Conservation (phyloP, 495 filamentous ascomycete genomes). For the Daldinia decipiens region DNA sequence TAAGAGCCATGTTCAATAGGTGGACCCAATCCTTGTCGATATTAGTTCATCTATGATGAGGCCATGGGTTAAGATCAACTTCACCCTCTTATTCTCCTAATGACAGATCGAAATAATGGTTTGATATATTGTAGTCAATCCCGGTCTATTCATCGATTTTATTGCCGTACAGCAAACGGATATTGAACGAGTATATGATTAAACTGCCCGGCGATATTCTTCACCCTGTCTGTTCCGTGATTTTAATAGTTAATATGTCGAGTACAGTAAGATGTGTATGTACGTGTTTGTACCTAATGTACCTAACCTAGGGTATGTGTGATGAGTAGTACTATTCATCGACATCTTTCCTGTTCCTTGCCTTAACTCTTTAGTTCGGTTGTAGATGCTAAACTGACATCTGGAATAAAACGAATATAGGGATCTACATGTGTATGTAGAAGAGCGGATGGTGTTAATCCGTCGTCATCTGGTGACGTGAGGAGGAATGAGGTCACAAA, state of each 20-base stretch:
- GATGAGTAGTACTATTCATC: slow-evolving; percentile 10
- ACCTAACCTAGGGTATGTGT: slow-evolving; percentile 2
- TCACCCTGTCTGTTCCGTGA: slow-evolving; percentile 18
- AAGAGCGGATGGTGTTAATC: not conserved
- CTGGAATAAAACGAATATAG: not conserved
- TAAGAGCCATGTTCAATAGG: not conserved
- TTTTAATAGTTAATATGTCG: slow-evolving; percentile 6
- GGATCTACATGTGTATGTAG: not conserved
- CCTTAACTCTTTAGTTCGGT: not conserved
- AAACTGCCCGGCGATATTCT: slow-evolving; percentile 18
- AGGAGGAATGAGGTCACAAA: slow-evolving; percentile 5
- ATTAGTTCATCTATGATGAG: slow-evolving; percentile 13
- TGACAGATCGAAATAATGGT: slow-evolving; percentile 29
- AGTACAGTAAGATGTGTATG: slow-evolving; percentile 36
- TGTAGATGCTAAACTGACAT: not conserved
- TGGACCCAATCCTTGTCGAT: slow-evolving; percentile 7
- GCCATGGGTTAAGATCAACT: slow-evolving; percentile 18
- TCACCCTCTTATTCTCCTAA: slow-evolving; percentile 10
- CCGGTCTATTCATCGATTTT: not conserved
- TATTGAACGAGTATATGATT: not conserved
- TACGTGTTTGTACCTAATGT: slow-evolving; percentile 2
- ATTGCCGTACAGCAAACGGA: not conserved
- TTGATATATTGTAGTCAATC: slow-evolving; percentile 18
- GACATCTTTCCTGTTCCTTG: not conserved
- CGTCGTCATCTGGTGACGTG: not conserved